These are phyloP conservation scores for Parafenestella ontariensis DNA, from an alignment of 2,329 filamentous ascomycete genomes.

Conservation along the genomic window DNA sequence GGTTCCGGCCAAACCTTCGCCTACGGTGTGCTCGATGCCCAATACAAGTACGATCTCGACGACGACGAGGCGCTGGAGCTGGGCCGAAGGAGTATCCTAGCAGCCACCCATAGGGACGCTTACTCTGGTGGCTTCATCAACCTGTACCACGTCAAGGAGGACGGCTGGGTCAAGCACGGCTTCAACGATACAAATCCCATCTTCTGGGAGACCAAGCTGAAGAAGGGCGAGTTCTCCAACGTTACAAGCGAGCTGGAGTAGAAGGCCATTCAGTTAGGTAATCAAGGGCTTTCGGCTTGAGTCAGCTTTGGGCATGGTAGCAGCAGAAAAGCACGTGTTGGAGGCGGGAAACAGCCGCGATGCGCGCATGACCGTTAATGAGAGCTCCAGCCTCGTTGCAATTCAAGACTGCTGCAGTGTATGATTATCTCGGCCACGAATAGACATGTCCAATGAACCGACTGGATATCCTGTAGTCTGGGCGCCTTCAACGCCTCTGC, in stretches of 20 bases:
- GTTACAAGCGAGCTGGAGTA: slow-evolving; percentile 80
- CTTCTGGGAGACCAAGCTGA: slow-evolving; percentile 99
- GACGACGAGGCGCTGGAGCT: slow-evolving; percentile 90
- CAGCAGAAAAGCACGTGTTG: background rate
- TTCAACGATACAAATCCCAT: slow-evolving; percentile 98
- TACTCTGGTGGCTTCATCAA: slow-evolving; percentile 99
- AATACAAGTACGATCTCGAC: slow-evolving; percentile 88
- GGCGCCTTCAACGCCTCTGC: background rate
- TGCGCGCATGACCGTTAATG: background rate
- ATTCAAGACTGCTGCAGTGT: background rate
- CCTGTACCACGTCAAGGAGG: slow-evolving; percentile 98
- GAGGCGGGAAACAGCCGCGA: background rate
- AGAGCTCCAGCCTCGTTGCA: background rate
- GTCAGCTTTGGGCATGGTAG: background rate
- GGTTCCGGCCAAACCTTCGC: slow-evolving; percentile 98
- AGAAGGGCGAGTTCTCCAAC: slow-evolving; percentile 98
- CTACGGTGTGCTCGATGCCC: slow-evolving; percentile 95
- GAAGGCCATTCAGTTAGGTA: background rate
- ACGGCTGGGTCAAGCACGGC: slow-evolving; percentile 98
- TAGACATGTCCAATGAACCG: slow-evolving; percentile 14
- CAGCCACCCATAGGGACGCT: slow-evolving; percentile 96
- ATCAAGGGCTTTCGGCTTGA: background rate
- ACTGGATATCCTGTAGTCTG: background rate
- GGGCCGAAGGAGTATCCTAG: slow-evolving; percentile 89
- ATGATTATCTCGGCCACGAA: slow-evolving; percentile 8